These are phyloP conservation scores for Oryza coarctata DNA, from an alignment of 176 grass and related monocot species.

Conservation along the genomic window DNA sequence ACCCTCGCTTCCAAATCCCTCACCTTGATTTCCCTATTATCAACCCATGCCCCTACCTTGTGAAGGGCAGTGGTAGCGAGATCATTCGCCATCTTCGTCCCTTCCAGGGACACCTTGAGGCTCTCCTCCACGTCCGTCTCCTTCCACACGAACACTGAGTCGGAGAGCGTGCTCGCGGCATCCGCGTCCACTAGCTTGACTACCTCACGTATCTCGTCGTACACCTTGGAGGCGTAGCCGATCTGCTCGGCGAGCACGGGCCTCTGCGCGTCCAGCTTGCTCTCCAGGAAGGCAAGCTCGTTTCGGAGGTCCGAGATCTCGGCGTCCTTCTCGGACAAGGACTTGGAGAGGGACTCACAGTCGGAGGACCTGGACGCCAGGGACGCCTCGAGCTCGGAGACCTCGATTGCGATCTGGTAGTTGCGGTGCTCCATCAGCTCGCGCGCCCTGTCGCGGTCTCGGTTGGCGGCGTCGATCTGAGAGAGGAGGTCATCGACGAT, in stretches of 20 bases:
- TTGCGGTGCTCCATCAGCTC: constrained; percentile 84
- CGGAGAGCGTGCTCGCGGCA: constrained; percentile 35
- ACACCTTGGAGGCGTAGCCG: constrained; percentile 62
- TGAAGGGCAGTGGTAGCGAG: constrained; percentile 50
- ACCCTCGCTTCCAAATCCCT: constrained; percentile 54
- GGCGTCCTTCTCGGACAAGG: constrained; percentile 50
- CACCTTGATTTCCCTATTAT: constrained; percentile 43
- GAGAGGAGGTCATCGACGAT: constrained; percentile 82
- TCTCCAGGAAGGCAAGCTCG: constrained; percentile 39
- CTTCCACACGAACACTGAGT: constrained; percentile 77
- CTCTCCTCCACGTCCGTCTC: constrained; percentile 72
- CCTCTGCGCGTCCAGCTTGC: constrained; percentile 70
- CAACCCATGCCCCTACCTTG: constrained; percentile 55
- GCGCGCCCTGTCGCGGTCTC: constrained; percentile 59
- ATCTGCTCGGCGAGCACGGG: constrained; percentile 80
- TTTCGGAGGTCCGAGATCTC: constrained; percentile 48
- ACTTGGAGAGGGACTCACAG: constrained; percentile 53
- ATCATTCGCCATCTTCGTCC: constrained; percentile 56
- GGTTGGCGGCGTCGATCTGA: constrained; percentile 64
- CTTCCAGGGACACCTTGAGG: constrained; percentile 71
- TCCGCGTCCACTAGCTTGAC: constrained; percentile 45
- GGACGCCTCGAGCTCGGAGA: constrained; percentile 86
- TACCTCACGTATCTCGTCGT: constrained; percentile 62
- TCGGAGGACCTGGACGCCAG: constrained; percentile 39
- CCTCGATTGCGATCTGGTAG: constrained; percentile 97